phyloP scores from a whole-genome alignment of 2,329 filamentous ascomycete species.

The Ramularia endophylla region DNA sequence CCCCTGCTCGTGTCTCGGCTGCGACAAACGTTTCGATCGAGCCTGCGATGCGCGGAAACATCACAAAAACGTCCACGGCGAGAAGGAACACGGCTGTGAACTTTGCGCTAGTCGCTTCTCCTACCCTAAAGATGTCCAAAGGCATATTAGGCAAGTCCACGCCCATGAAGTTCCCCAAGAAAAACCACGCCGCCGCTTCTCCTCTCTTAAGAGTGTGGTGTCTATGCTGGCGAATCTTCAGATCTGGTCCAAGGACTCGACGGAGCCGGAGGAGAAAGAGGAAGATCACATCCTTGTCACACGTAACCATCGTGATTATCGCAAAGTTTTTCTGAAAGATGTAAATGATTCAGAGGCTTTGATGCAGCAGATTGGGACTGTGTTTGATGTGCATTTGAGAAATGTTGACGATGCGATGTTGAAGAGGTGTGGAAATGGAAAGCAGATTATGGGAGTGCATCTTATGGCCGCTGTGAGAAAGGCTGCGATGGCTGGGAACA shows the following conservation, averaged over 20 bases:
- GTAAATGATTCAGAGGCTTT: neutral
- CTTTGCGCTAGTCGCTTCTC: neutral
- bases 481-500: neutral
- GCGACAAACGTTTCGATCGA: conserved; percentile 1
- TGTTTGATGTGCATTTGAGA: neutral
- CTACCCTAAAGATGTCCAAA: conserved; percentile 2
- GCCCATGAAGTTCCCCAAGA: neutral
- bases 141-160: conserved; percentile 2
- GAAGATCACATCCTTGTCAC: conserved; percentile 1
- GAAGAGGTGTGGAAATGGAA: neutral
- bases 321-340: neutral
- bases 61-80: conserved; percentile 1
- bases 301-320: neutral
- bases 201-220: neutral
- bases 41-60: conserved; percentile 4
- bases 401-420: neutral
- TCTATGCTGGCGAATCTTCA: neutral
- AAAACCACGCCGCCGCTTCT: neutral
- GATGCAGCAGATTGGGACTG: neutral
- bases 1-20: neutral
- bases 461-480: neutral
- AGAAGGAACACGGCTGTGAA: neutral
- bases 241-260: neutral
- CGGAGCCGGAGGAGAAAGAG: neutral
- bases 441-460: neutral